These are phyloP conservation scores for Metarhizium humberi DNA, from an alignment of 2,329 filamentous ascomycete genomes.

Conservation along the genomic window DNA sequence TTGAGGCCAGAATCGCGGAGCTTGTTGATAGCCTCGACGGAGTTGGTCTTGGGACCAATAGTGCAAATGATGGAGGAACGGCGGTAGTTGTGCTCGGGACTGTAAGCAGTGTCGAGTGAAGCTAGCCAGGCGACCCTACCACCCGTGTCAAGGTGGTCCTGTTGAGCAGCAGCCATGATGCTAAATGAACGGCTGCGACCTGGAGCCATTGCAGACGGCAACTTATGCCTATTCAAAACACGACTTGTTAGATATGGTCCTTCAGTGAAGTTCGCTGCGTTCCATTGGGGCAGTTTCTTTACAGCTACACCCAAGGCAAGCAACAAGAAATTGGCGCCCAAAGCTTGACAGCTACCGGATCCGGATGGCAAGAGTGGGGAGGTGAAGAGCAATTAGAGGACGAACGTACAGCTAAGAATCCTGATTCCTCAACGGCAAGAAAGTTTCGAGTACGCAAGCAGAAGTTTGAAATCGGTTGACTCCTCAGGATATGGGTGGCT, in stretches of 20 bases:
- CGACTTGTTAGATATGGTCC: background rate
- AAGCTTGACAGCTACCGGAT: background rate
- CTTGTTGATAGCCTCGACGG: constrained; percentile 90
- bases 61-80: constrained; percentile 98
- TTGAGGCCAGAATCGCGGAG: constrained; percentile 88
- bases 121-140: constrained; percentile 58
- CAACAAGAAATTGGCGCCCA: too few relatives aligned
- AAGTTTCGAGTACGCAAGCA: background rate
- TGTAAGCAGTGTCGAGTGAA: constrained; percentile 78
- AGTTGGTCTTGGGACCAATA: constrained; percentile 99
- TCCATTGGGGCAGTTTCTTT: background rate
- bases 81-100: constrained; percentile 81
- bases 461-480: background rate
- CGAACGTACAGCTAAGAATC: background rate
- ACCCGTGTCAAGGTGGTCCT: constrained; percentile 78
- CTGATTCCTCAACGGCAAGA: background rate
- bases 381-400: background rate
- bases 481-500: background rate
- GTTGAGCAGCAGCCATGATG: constrained; percentile 55
- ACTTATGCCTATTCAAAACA: constrained; percentile 4
- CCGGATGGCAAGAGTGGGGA: background rate
- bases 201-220: constrained; percentile 21
- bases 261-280: background rate
- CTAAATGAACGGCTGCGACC: constrained; percentile 24
- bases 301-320: too few relatives aligned